phyloP scores from a whole-genome alignment of 345 rosid species.

The Anacardium occidentale region DNA sequence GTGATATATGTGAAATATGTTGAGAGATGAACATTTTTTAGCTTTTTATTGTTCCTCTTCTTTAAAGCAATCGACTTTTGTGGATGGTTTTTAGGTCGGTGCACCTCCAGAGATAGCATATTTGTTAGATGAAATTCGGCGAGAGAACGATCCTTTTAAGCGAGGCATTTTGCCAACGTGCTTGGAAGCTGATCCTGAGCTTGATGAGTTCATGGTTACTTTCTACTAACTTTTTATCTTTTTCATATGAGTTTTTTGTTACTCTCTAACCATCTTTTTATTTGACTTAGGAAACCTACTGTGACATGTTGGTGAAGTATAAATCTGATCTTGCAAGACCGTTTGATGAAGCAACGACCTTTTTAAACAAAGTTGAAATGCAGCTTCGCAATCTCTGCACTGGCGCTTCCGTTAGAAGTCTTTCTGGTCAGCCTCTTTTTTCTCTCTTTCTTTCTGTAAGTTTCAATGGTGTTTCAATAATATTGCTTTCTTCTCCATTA shows the following conservation, averaged over 20 bases:
- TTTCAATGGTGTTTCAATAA: background rate
- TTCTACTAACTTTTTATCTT: background rate
- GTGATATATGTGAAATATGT: background rate
- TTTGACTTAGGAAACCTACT: conserved; percentile 62
- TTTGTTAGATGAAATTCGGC: conserved; percentile 62
- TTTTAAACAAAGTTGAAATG: conserved; percentile 75
- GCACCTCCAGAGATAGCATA: conserved; percentile 82
- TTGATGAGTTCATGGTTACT: conserved; percentile 90
- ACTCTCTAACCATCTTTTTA: background rate
- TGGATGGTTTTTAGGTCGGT: conserved; percentile 56
- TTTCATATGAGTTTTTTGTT: background rate
- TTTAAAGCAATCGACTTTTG: background rate
- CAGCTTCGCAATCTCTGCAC: conserved; percentile 86
- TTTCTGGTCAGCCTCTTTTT: conserved; percentile 45
- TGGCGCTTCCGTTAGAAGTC: conserved; percentile 46
- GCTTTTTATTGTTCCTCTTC: background rate
- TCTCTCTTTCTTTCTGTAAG: conserved; percentile 12
- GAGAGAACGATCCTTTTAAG: conserved; percentile 45
- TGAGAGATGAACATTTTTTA: background rate
- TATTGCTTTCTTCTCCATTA: background rate
- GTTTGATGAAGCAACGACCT: conserved; percentile 76
- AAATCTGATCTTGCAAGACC: conserved; percentile 91
- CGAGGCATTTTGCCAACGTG: conserved; percentile 38
- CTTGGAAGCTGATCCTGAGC: conserved; percentile 89
- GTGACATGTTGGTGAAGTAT: conserved; percentile 70